Conservation (phyloP, 2,329 filamentous ascomycete genomes). For the Colletotrichum tanaceti region DNA sequence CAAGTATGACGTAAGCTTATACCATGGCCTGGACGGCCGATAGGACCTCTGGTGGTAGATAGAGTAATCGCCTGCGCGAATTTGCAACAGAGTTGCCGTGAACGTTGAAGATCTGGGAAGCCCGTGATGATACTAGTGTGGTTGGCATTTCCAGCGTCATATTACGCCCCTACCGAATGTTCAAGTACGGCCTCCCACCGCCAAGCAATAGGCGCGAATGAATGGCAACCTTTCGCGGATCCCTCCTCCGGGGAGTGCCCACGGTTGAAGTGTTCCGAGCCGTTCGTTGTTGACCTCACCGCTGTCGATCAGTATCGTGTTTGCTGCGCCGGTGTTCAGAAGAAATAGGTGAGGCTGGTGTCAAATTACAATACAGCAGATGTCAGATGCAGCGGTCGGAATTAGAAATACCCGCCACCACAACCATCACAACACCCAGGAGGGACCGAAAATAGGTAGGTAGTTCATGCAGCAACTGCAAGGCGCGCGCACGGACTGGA, state of each 20-base stretch:
- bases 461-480: conserved; percentile 26
- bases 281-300: conserved; percentile 3
- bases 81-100: conserved; percentile 4
- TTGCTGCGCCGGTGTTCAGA: neutral
- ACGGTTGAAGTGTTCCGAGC: neutral
- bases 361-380: neutral
- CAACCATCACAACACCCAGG: conserved; percentile 25
- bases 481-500: conserved; percentile 22
- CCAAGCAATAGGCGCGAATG: neutral
- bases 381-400: conserved; percentile 11
- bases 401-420: conserved; percentile 19
- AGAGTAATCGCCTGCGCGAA: conserved; percentile 30
- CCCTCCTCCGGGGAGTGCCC: neutral
- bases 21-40: conserved; percentile 25
- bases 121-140: neutral
- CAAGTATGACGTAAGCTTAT: conserved; percentile 29
- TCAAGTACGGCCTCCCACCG: neutral
- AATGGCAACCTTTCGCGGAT: conserved; percentile 19
- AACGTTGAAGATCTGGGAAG: neutral
- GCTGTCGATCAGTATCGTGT: conserved; percentile 18
- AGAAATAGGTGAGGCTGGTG: conserved; percentile 19
- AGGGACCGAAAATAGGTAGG: conserved; percentile 16
- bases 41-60: conserved; percentile 16
- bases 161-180: neutral
- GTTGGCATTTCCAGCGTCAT: neutral